phyloP scores from a whole-genome alignment of 2,329 filamentous ascomycete species.

The Ambrosiella beaveri region DNA sequence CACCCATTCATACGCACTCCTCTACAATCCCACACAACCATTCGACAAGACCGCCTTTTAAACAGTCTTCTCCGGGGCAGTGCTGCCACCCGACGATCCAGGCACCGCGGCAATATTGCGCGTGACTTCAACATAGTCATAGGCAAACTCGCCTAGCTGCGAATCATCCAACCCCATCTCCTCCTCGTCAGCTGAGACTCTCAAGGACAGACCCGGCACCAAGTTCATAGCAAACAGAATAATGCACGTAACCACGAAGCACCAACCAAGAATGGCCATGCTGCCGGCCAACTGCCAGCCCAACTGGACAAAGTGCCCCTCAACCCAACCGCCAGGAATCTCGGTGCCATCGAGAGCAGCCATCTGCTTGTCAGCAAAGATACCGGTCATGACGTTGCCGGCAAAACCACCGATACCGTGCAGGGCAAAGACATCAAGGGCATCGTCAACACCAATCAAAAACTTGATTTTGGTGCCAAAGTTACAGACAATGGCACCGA shows the following conservation, averaged over 20 bases:
- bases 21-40: neutral
- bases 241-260: conserved; percentile 49
- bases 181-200: conserved; percentile 49
- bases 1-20: neutral
- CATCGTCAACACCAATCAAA: conserved; percentile 61
- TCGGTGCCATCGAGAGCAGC: conserved; percentile 48
- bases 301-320: conserved; percentile 52
- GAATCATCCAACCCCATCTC: conserved; percentile 54
- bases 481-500: conserved; percentile 54
- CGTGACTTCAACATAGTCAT: conserved; percentile 61
- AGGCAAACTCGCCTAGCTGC: conserved; percentile 68
- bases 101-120: conserved; percentile 39
- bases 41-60: neutral
- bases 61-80: conserved; percentile 12
- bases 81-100: conserved; percentile 6
- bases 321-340: conserved; percentile 49
- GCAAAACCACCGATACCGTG: conserved; percentile 72
- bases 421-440: conserved; percentile 80
- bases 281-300: conserved; percentile 56
- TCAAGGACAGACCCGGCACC: conserved; percentile 51
- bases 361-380: conserved; percentile 61
- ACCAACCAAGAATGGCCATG: conserved; percentile 45
- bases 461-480: conserved; percentile 74
- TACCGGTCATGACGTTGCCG: conserved; percentile 60
- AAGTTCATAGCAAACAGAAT: conserved; percentile 56